A percentile compares a stretch with the other conserved stretches of the same genome.
These are phyloP conservation scores for Stylosanthes scabra DNA, from an alignment of 331 rosid genomes.

Conservation along the genomic window DNA sequence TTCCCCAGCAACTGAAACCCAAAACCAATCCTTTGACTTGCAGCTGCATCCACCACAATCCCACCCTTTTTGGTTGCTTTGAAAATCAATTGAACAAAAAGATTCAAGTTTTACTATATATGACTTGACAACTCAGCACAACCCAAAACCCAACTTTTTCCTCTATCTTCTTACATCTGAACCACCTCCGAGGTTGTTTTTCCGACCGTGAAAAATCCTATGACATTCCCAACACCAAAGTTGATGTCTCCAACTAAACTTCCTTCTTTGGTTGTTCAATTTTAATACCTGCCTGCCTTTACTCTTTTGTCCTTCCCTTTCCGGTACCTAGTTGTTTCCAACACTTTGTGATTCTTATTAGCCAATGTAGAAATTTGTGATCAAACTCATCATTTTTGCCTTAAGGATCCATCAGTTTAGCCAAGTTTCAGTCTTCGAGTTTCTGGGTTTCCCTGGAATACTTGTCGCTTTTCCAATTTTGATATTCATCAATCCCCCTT, in stretches of 20 bases:
- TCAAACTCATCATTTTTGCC: conserved; percentile 17
- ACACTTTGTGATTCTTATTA: background rate
- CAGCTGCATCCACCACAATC: conserved; percentile 22
- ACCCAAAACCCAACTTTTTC: conserved; percentile 14
- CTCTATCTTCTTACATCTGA: conserved; percentile 4
- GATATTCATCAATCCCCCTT: conserved; percentile 22
- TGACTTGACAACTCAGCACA: conserved; percentile 24
- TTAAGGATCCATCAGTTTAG: conserved; percentile 27
- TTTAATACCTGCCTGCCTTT: conserved; percentile 26
- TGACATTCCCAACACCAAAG: conserved; percentile 20
- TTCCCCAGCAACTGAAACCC: no score
- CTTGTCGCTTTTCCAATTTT: conserved; percentile 28
- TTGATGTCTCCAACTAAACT: conserved; percentile 8
- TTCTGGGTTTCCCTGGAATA: conserved; percentile 29
- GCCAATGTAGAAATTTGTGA: conserved; percentile 31
- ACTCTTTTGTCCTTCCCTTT: background rate
- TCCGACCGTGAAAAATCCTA: conserved; percentile 37
- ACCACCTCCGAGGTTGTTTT: conserved; percentile 14
- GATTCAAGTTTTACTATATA: background rate
- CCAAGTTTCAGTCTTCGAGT: conserved; percentile 34
- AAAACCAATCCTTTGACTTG: conserved; percentile 42
- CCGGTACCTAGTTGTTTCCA: background rate
- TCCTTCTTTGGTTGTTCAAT: conserved; percentile 23
- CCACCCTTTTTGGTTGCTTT: conserved; percentile 2
- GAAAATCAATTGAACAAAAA: background rate